These are phyloP conservation scores for Cerioporus squamosus DNA, from an alignment of 1,284 basidiomycete species.

Conservation along the genomic window DNA sequence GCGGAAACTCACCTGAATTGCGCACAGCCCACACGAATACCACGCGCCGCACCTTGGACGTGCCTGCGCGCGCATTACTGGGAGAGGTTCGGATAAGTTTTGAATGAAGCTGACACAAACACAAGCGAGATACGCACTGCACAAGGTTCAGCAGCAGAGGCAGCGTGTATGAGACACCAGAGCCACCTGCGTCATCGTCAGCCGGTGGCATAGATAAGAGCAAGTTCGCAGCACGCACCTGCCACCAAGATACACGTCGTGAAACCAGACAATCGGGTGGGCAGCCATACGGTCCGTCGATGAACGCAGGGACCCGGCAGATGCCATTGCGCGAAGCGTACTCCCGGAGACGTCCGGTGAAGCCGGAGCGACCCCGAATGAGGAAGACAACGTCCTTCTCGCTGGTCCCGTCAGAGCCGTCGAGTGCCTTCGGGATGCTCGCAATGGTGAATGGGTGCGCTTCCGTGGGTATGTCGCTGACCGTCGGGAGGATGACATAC, in stretches of 20 bases:
- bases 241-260: constrained; percentile 41
- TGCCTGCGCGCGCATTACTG: constrained; percentile 32
- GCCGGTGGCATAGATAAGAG: neutral
- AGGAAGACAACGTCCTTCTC: constrained; percentile 44
- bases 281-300: constrained; percentile 46
- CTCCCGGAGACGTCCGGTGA: constrained; percentile 38
- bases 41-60: constrained; percentile 31
- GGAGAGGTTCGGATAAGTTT: constrained; percentile 3
- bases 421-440: constrained; percentile 36
- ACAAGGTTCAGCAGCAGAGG: constrained; percentile 40
- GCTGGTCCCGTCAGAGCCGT: constrained; percentile 24
- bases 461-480: constrained; percentile 44
- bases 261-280: constrained; percentile 40
- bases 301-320: constrained; percentile 35
- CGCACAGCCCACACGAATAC: constrained; percentile 42
- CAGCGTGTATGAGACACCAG: constrained; percentile 43
- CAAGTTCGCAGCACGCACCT: constrained; percentile 28
- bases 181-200: constrained; percentile 32
- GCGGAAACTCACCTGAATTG: constrained; percentile 29
- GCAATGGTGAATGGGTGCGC: constrained; percentile 51
- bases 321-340: constrained; percentile 29
- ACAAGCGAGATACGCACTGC: constrained; percentile 28
- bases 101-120: neutral
- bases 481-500: constrained; percentile 43
- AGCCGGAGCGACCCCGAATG: constrained; percentile 43